Base-by-base conservation (phyloP, 257 asterid species). In the Petunia axillaris region DNA sequence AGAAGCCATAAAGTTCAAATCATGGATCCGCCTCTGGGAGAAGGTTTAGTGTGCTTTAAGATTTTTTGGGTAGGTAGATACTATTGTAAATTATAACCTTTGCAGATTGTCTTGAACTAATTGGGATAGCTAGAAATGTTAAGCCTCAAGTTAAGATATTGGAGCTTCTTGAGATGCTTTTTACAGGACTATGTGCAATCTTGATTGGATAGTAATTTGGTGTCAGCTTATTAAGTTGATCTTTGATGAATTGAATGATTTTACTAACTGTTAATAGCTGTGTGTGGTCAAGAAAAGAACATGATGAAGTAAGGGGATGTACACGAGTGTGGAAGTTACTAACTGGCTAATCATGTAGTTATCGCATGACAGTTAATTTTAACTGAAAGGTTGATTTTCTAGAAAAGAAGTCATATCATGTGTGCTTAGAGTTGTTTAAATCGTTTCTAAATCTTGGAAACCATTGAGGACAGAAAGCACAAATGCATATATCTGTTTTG, bases 111-210 rank as follows among this genome's bases (percentile, higher is more conserved):
- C 43, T 48, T 71, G 77, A 70, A 71, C 43, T 71, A 71, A 11
- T 14, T 4, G 13, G 36, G 62, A 73, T 9, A 36, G 36, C 78
- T 50, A 73, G 6, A n/a, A 50, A 6, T 38, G 60, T 50, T 73
- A 36, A 25, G 62, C 41, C 13, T 54, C 25, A 73, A 71, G 62
- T 10, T 50, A 50, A 35, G 63, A 50, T 73, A 8, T 11, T 36
- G 78, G 43, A 43, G 75, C 43, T 43, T 67, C 55, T 67, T 67
- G 55, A 67, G 75, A 67, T 67, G 75, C n/a, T n/a, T 8, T 14
- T 67, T 8, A 4, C 75, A 43, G 55, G 55, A 67, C 25, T 67
- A 43, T 43, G n/a, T 15, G 38, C 4, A 15, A 2, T 43, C 35
- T 36, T 73, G 37, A 50, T 35, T 35, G 62, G 78, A 3, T 41